Conservation (phyloP, 257 asterid genomes). For the Jaltomata sinuosa region DNA sequence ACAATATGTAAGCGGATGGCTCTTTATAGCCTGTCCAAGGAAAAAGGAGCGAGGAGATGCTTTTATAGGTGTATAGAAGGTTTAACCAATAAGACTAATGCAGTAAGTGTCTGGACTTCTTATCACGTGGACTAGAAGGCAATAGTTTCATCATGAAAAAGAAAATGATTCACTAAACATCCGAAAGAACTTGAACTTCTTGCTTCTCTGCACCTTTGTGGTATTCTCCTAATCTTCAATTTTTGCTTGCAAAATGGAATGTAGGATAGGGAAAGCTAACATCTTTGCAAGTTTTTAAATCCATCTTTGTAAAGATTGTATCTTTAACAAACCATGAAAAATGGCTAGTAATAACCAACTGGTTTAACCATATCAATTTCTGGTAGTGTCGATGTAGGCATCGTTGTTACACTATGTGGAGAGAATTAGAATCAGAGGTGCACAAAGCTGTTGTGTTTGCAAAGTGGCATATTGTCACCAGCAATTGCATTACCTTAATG, state of each 20-base stretch:
- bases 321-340: background rate
- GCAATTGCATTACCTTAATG: background rate
- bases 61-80: background rate
- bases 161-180: background rate
- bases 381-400: background rate
- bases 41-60: background rate
- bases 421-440: background rate
- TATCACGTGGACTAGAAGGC: background rate
- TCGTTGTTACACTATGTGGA: background rate
- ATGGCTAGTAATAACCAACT: background rate
- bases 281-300: background rate
- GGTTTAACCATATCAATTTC: background rate
- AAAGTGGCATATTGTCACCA: background rate
- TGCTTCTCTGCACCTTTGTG: background rate
- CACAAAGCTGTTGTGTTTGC: background rate
- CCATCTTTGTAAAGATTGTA: background rate
- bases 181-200: background rate
- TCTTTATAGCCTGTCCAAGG: background rate
- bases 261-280: background rate
- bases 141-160: background rate
- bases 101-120: background rate
- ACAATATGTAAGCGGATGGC: background rate
- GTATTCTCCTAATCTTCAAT: background rate
- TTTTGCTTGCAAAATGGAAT: background rate
- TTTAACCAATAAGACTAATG: background rate